phyloP scores from a whole-genome alignment of 805 yeast genomes.

The Teunomyces panamensis region DNA sequence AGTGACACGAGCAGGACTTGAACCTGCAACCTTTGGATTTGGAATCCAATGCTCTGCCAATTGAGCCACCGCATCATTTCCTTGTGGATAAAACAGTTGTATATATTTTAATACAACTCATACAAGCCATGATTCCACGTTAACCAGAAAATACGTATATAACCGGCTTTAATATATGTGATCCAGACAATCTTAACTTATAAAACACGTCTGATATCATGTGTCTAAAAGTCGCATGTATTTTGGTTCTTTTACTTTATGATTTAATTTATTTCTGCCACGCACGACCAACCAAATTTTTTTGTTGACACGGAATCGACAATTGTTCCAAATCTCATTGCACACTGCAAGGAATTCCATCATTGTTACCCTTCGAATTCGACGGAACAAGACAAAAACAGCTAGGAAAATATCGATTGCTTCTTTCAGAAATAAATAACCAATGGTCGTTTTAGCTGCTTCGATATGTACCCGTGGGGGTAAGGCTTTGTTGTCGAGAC shows the following conservation, averaged over 20 bases:
- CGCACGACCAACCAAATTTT: constrained; percentile 9
- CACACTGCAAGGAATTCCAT: constrained; percentile 2
- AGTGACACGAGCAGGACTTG: constrained; percentile 81
- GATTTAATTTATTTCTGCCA: not conserved
- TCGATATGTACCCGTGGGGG: constrained; percentile 93
- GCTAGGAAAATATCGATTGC: no score
- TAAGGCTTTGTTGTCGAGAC: constrained; percentile 87
- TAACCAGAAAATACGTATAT: no score
- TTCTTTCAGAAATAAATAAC: not conserved
- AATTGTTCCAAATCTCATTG: not conserved
- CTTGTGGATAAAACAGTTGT: not conserved
- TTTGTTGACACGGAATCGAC: constrained; percentile 16
- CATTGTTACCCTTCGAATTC: not conserved
- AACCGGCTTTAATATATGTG: no score
- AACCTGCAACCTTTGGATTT: constrained; percentile 84
- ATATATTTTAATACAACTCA: not conserved
- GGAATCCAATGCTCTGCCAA: constrained; percentile 79
- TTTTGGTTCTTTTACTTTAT: not conserved
- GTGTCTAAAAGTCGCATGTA: not conserved
- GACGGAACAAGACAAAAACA: not conserved
- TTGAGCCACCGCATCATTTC: constrained; percentile 66
- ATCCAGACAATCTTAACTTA: no score
- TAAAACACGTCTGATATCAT: not conserved
- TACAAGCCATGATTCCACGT: not conserved
- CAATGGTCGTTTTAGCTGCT: constrained; percentile 84